Percentiles rank a stretch among this genome's conserved stretches.
These are phyloP conservation scores for Phytopythium aichiense DNA, from an alignment of 352 stramenopile species.

Conservation along the genomic window DNA sequence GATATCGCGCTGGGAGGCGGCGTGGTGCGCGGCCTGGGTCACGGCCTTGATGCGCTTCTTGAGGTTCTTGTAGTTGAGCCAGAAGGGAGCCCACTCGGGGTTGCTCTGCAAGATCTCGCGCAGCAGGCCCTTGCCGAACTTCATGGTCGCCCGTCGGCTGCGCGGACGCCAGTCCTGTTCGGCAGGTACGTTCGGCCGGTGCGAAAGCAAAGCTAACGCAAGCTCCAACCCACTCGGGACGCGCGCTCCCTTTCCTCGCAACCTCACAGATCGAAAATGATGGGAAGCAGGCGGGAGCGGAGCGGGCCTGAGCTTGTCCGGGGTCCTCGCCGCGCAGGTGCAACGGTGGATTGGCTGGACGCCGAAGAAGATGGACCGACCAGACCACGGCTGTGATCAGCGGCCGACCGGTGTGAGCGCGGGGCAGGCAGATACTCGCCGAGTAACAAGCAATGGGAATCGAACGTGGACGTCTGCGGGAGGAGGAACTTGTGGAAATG, in stretches of 20 bases:
- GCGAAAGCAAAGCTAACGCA: no score
- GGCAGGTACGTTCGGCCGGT: not conserved
- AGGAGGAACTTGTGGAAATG: not conserved
- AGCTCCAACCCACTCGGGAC: no score
- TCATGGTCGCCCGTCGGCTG: constrained; percentile 30
- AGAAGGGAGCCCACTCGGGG: constrained; percentile 80
- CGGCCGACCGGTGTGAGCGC: not conserved
- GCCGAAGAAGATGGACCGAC: not conserved
- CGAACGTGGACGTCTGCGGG: not conserved
- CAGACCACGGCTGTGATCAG: not conserved
- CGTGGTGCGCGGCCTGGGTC: constrained; percentile 32
- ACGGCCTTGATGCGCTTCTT: constrained; percentile 85
- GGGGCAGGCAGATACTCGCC: not conserved
- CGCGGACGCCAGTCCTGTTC: not conserved
- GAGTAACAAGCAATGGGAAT: not conserved
- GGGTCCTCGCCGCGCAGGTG: not conserved
- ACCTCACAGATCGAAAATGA: not conserved
- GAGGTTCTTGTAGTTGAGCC: constrained; percentile 85
- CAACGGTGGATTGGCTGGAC: not conserved
- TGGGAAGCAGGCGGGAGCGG: not conserved
- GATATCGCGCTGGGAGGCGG: constrained; percentile 37
- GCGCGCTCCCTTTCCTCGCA: not conserved
- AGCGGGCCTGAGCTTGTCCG: not conserved
- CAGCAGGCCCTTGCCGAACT: constrained; percentile 78
- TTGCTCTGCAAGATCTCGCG: constrained; percentile 70